Conservation (phyloP, 768 basidiomycete species). For the Lentinula edodes region DNA sequence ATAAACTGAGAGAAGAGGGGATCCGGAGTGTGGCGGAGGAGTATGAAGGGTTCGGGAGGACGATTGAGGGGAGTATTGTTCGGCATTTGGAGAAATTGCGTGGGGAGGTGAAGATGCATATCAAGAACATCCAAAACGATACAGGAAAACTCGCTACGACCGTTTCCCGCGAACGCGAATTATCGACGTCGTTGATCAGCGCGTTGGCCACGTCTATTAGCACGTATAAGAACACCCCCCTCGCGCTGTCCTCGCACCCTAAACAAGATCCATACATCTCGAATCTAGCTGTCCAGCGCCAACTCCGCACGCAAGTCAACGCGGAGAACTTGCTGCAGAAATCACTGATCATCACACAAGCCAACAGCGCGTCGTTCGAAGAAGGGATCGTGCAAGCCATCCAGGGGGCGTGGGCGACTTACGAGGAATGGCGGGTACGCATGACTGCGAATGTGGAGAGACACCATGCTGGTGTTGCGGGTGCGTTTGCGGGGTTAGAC, state of each 20-base stretch:
- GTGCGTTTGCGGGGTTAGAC: constrained; percentile 70
- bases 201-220: constrained; percentile 85
- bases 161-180: constrained; percentile 91
- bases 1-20: constrained; percentile 80
- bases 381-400: constrained; percentile 92
- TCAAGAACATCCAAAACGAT: constrained; percentile 96
- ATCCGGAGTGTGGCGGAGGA: constrained; percentile 92
- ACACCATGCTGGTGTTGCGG: constrained; percentile 65
- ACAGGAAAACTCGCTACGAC: constrained; percentile 87
- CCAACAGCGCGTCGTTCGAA: constrained; percentile 95
- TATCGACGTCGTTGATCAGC: constrained; percentile 78
- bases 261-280: constrained; percentile 39
- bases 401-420: constrained; percentile 96
- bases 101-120: constrained; percentile 94
- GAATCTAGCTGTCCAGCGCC: constrained; percentile 67
- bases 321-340: constrained; percentile 99
- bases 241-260: constrained; percentile 60
- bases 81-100: constrained; percentile 96
- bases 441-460: constrained; percentile 70
- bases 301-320: constrained; percentile 88
- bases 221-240: constrained; percentile 93
- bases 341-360: constrained; percentile 99
- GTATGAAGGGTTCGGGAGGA: constrained; percentile 92
- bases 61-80: constrained; percentile 95
- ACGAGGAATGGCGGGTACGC: constrained; percentile 89